Evolutionary conservation across 768 basidiomycete genomes (phyloP).

Genomic region (Erythrobasidium yunnanense): DNA sequence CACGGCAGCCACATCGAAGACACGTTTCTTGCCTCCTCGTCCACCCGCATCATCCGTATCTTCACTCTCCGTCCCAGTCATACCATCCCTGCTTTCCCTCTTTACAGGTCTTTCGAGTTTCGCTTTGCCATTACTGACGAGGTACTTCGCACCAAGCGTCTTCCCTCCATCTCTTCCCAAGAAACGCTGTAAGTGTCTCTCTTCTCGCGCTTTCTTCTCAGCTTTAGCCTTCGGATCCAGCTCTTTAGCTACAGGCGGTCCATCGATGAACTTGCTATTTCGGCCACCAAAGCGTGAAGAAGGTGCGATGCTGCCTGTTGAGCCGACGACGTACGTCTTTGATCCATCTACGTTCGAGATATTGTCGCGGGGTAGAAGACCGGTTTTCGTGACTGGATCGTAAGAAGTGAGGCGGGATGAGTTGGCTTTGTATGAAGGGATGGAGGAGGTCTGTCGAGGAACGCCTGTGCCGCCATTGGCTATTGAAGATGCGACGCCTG

Average conservation of each 20-base stretch:
- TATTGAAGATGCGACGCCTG: not conserved
- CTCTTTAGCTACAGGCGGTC: not conserved
- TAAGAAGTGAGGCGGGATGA: not conserved
- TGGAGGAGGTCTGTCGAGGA: too few species aligned
- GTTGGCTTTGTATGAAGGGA: not conserved
- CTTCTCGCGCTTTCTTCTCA: constrained; percentile 5
- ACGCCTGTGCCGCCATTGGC: too few species aligned
- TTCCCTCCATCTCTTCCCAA: constrained; percentile 17
- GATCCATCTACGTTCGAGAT: constrained; percentile 2
- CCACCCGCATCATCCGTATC: not conserved
- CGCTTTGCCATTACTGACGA: not conserved
- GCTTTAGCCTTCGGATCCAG: constrained; percentile 7
- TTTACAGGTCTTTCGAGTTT: not conserved
- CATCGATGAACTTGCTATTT: not conserved
- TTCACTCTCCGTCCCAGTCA: not conserved
- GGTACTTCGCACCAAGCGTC: constrained; percentile 23
- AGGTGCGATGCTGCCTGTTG: too few species aligned
- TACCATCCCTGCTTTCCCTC: not conserved
- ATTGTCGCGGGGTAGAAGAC: constrained; percentile 15
- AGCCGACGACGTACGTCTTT: constrained; percentile 24
- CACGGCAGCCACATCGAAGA: not conserved
- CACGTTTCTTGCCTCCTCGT: not conserved
- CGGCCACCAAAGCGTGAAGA: not conserved
- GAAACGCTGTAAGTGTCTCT: not conserved
- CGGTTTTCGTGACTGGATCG: constrained; percentile 23